phyloP scores from a whole-genome alignment of 2,329 filamentous ascomycete species.

The Penicillium sp. region DNA sequence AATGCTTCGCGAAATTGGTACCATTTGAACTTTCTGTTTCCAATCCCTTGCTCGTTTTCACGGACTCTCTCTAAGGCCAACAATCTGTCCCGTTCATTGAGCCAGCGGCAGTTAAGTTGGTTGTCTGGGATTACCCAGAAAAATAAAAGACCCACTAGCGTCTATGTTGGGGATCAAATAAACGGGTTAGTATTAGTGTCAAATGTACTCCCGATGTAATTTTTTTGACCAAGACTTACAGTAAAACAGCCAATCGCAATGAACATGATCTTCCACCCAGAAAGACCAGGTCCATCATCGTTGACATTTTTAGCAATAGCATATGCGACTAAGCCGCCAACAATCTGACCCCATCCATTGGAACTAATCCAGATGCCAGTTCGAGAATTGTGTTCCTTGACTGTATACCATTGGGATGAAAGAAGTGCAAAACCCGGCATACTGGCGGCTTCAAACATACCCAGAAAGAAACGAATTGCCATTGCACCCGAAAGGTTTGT shows the following conservation, averaged over 20 bases:
- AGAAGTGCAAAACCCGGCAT: neutral
- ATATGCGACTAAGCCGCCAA: neutral
- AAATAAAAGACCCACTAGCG: constrained; percentile 40
- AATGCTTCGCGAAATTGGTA: constrained; percentile 33
- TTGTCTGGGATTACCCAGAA: constrained; percentile 51
- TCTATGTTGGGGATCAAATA: neutral
- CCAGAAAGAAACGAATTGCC: neutral
- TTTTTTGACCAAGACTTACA: constrained; percentile 15
- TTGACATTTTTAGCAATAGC: neutral
- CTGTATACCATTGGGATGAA: neutral
- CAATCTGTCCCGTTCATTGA: constrained; percentile 59
- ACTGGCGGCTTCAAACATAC: constrained; percentile 1
- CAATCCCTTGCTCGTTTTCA: constrained; percentile 35
- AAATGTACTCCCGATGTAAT: too few species aligned
- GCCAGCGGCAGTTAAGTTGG: constrained; percentile 52
- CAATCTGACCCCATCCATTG: constrained; percentile 4
- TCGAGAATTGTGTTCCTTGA: neutral
- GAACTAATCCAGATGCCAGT: neutral
- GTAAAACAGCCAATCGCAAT: constrained; percentile 49
- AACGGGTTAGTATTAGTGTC: neutral
- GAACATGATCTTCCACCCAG: constrained; percentile 56
- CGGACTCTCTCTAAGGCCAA: constrained; percentile 27
- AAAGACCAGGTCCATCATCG: neutral
- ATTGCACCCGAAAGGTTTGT: neutral
- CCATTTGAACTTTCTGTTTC: constrained; percentile 31